Evolutionary conservation across 2,329 filamentous ascomycete species (phyloP).

Genomic region (Pseudopithomyces maydicus): DNA sequence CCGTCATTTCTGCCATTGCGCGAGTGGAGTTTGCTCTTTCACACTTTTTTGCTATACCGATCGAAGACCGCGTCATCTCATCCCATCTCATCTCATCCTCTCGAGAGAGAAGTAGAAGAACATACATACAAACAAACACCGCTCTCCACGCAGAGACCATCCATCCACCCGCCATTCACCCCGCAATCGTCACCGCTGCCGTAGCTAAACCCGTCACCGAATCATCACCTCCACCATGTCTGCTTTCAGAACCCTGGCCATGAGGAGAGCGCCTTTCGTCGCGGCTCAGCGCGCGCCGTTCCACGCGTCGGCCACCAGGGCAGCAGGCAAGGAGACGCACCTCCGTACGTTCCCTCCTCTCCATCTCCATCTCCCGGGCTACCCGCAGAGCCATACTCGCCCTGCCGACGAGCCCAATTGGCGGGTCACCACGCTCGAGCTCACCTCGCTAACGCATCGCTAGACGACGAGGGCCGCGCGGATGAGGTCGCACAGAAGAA

Average conservation of each 20-base stretch:
- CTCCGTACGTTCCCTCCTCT: constrained; percentile 44
- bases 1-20: background rate
- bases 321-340: constrained; percentile 51
- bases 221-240: constrained; percentile 35
- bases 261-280: constrained; percentile 34
- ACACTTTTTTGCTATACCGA: background rate
- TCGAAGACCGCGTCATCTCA: too few relatives aligned
- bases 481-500: constrained; percentile 51
- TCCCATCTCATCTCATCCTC: too few relatives aligned
- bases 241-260: constrained; percentile 36
- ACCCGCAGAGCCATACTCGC: too few relatives aligned
- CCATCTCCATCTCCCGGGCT: too few relatives aligned
- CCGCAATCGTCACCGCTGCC: too few relatives aligned
- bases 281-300: constrained; percentile 44
- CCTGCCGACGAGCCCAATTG: background rate
- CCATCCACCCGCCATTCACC: too few relatives aligned
- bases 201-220: too few relatives aligned
- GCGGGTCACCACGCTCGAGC: background rate
- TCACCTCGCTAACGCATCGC: constrained; percentile 9
- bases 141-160: too few relatives aligned
- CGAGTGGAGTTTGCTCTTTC: background rate
- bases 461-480: constrained; percentile 38
- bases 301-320: constrained; percentile 43
- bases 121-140: too few relatives aligned
- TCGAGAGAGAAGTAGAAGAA: too few relatives aligned